These are phyloP conservation scores for Rhodamnia rubescens DNA, from an alignment of 345 rosid species.

Conservation along the genomic window DNA sequence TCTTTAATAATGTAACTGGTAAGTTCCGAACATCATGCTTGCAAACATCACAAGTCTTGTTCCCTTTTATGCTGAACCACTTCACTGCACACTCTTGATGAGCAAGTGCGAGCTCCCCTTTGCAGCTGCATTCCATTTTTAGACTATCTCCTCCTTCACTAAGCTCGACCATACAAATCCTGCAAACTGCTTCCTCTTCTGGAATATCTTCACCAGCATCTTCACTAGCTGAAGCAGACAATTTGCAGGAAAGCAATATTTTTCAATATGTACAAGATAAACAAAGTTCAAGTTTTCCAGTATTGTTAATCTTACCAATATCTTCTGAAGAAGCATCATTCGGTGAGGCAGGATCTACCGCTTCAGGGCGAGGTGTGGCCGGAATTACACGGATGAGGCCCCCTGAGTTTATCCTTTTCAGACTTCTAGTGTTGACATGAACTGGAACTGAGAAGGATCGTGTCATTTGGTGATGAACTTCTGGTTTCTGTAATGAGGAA, in stretches of 20 bases:
- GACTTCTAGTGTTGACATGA: constrained; percentile 26
- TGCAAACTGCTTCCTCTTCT: constrained; percentile 59
- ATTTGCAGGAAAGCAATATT: not conserved
- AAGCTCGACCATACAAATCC: constrained; percentile 49
- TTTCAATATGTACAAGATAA: not conserved
- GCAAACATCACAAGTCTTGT: constrained; percentile 50
- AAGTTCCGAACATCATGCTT: constrained; percentile 46
- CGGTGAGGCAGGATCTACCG: constrained; percentile 3
- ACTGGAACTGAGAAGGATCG: constrained; percentile 49
- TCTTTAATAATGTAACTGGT: constrained; percentile 39
- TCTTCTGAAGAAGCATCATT: constrained; percentile 14
- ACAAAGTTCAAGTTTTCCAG: not conserved
- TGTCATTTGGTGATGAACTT: constrained; percentile 20
- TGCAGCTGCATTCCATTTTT: constrained; percentile 62
- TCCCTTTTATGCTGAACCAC: constrained; percentile 59
- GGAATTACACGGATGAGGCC: constrained; percentile 40
- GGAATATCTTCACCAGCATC: constrained; percentile 40
- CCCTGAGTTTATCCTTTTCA: constrained; percentile 31
- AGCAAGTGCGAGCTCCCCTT: constrained; percentile 61
- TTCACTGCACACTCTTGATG: constrained; percentile 50
- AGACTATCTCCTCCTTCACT: constrained; percentile 44
- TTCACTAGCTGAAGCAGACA: constrained; percentile 10
- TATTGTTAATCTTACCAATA: constrained; percentile 8
- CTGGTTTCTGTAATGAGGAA: constrained; percentile 13
- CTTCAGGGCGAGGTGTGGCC: constrained; percentile 17